Evolutionary conservation across 352 stramenopile species (phyloP).

Genomic region (Phytophthora palmivora): DNA sequence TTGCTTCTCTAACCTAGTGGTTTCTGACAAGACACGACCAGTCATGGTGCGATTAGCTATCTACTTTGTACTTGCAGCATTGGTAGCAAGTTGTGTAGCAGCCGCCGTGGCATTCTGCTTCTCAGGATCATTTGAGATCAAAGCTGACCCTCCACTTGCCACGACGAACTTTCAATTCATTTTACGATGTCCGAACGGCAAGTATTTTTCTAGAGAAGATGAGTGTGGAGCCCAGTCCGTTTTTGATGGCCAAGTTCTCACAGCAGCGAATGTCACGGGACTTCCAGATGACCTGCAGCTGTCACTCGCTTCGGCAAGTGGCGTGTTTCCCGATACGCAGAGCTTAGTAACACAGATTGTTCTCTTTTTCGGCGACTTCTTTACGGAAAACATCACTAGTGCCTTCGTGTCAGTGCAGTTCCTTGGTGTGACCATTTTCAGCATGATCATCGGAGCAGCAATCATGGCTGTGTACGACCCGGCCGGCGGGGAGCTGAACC

Average conservation of each 20-base stretch:
- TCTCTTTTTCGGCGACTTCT: conserved; percentile 59
- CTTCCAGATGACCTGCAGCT: conserved; percentile 31
- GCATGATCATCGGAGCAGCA: conserved; percentile 57
- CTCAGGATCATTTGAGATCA: conserved; percentile 26
- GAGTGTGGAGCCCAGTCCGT: conserved; percentile 32
- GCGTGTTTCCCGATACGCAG: conserved; percentile 39
- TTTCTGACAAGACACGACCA: conserved; percentile 52
- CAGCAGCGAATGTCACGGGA: conserved; percentile 56
- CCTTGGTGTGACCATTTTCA: conserved; percentile 61
- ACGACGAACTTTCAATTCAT: conserved; percentile 42
- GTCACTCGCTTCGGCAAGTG: conserved; percentile 37
- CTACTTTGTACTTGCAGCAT: conserved; percentile 51
- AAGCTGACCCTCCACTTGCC: conserved; percentile 14
- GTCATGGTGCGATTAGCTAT: conserved; percentile 58
- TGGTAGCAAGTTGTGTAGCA: conserved; percentile 49
- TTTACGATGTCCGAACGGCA: conserved; percentile 62
- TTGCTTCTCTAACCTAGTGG: conserved; percentile 63
- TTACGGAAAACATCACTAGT: conserved; percentile 66
- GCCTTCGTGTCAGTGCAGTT: conserved; percentile 58
- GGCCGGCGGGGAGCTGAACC: conserved; percentile 47
- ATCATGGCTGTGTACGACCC: conserved; percentile 61
- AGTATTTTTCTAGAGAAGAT: conserved; percentile 43
- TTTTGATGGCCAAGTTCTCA: conserved; percentile 45
- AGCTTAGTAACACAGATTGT: conserved; percentile 54
- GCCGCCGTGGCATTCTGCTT: conserved; percentile 51